Evolutionary conservation across 257 asterid genomes (phyloP), one percentile per base, ranked within the genome.

Genomic region (Knoxia roxburghii): DNA sequence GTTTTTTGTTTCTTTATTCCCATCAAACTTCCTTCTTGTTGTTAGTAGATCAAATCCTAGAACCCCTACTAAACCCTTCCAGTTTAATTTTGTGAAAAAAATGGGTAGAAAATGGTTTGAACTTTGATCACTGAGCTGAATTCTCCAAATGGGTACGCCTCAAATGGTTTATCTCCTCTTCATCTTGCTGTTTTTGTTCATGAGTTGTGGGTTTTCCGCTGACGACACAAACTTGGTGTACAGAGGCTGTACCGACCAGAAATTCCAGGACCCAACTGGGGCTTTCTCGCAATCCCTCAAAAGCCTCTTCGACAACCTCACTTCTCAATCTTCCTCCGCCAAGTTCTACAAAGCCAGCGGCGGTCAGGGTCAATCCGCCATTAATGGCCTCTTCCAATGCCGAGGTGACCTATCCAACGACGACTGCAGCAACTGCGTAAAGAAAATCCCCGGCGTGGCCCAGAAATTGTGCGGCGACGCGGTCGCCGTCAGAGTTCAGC

Each of bases 191-290:
- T 15, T 68, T 30, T 45, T 69, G 35, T 61, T 72, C 55, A 0
- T 78, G 55, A 55, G 58, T 30, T 64, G 46, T 59, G 74, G 53
- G n/a, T 57, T 72, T 63, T 60, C 90, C 67, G 72, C 86, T 18
- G 89, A 81, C 68, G 61, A 76, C 84, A 84, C 87, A 20, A 64
- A 43, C 72, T 65, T 87, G 24, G 86, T 87, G 0, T 92, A 79
- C 86, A 89, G 83, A 85, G 98, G 97, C 78, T 92, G 98, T 76
- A 93, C 97, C 1, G 81, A 84, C 76, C 88, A 86, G 39, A 82
- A 83, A 24, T 83, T 86, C 78, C 90, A 73, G 33, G 80, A 82
- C 68, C 78, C 75, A 53, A 53, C 79, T 65, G 85, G 81, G 12
- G n/a, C 59, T 20, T 85, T 74, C 84, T 62, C 79, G 5, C 83